phyloP scores from a whole-genome alignment of 2,329 filamentous ascomycete species.

The Blumeriella jaapii region DNA sequence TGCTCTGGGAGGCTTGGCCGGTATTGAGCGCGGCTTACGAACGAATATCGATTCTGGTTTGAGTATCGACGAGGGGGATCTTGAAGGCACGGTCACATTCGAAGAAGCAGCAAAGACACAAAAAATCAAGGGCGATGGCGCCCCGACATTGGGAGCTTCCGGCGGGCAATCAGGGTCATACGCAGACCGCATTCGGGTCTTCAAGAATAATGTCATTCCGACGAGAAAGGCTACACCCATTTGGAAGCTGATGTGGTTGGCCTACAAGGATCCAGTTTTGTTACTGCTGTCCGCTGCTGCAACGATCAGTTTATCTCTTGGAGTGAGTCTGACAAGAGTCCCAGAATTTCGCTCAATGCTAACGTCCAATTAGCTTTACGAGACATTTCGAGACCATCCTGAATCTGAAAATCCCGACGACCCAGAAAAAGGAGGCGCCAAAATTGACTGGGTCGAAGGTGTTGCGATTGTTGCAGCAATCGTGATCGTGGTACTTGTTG shows the following conservation, averaged over 20 bases:
- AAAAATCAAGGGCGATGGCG: conserved; percentile 2
- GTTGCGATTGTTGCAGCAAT: conserved; percentile 70
- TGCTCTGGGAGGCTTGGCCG: conserved; percentile 59
- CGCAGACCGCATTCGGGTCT: conserved; percentile 56
- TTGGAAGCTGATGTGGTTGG: conserved; percentile 61
- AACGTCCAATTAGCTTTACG: conserved; percentile 34
- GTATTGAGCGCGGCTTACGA: conserved; percentile 63
- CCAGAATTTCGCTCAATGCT: not conserved
- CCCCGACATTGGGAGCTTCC: conserved; percentile 16
- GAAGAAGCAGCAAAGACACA: conserved; percentile 39
- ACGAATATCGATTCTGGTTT: conserved; percentile 55
- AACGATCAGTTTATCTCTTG: conserved; percentile 59
- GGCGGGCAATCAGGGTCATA: conserved; percentile 28
- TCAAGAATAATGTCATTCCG: conserved; percentile 53
- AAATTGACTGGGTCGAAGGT: conserved; percentile 67
- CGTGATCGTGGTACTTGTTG: conserved; percentile 61
- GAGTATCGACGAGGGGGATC: conserved; percentile 53
- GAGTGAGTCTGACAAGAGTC: conserved; percentile 32
- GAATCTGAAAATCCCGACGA: conserved; percentile 1
- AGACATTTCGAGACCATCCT: conserved; percentile 38
- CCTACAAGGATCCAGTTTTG: conserved; percentile 71
- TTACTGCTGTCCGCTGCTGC: conserved; percentile 61
- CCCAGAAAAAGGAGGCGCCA: conserved; percentile 33
- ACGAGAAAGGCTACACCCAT: conserved; percentile 59
- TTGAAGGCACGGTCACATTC: conserved; percentile 55